Base-by-base conservation (phyloP, 805 yeast species). In the Candida parachauliodes region DNA sequence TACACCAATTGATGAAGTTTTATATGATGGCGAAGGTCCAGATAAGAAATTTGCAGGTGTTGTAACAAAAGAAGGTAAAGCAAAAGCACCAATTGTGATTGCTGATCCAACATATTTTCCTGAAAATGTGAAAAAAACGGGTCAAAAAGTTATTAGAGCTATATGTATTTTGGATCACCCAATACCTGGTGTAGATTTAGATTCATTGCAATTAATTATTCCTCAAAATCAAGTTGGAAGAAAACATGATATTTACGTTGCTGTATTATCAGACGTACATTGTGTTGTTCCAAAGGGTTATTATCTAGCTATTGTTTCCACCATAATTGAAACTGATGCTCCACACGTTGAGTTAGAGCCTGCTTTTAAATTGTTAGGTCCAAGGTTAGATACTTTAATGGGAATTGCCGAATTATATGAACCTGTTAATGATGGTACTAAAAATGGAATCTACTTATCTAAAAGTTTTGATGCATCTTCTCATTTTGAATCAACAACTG, bases 81-180 rank as follows among this genome's bases (percentile, higher is more conserved):
- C 96, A 11, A 83, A 78, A 52, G 96, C 98, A 0, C 95, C 95
- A 45, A 68, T 88, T 42, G 94, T 93, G 24, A 88, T 93, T 65
- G 96, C 96, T 18, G 98, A 93, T 61, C 98, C 98, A 42, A 91
- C 98, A 14, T 93, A 93, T 56, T 93, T 93, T 79, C 96, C 97
- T 3, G 81, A 79, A 33, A 78, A 74, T 57, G 93, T 85, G 32
- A 71, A 74, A 52, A 71, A 79, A 57, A 79, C 87, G 4, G 93
- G 91, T 27, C 71, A 76, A 46, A 77, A 69, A 53, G 93, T 85
- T 37, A 82, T 85, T 46, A 76, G 94, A 52, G 93, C 93, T 35
- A 74, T 93, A 71, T 88, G 98, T 59, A 76, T 93, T 43, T 69
- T 93, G 55, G 83, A 89, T 52, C 96, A 88, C 55, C 94, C 96